A percentile compares a stretch with the other conserved stretches of the same genome.
Conservation (phyloP, 768 basidiomycete genomes). For the Amyloporia xantha region DNA sequence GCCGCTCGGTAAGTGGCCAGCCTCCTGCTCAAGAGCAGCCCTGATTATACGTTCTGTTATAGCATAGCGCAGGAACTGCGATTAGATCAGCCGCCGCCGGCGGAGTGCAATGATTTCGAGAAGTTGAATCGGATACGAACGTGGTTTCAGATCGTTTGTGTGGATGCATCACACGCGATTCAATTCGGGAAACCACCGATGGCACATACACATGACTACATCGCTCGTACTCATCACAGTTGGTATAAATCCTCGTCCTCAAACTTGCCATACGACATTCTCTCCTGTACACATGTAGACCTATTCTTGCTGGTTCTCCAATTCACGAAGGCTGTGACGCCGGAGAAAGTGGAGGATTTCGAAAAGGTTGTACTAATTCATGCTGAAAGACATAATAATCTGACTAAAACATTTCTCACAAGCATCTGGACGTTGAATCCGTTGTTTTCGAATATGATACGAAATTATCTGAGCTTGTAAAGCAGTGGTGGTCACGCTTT, state of each 20-base stretch:
- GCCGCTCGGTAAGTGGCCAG: constrained; percentile 54
- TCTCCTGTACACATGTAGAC: constrained; percentile 45
- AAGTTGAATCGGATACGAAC: constrained; percentile 60
- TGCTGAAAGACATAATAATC: background rate
- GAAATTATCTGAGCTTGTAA: constrained; percentile 21
- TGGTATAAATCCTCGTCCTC: constrained; percentile 19
- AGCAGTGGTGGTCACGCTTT: constrained; percentile 24
- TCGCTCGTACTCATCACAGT: constrained; percentile 42
- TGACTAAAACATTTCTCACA: background rate
- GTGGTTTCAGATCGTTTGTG: constrained; percentile 65
- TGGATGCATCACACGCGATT: constrained; percentile 61
- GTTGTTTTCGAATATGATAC: constrained; percentile 33
- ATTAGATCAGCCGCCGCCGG: constrained; percentile 41
- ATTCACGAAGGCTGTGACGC: constrained; percentile 30
- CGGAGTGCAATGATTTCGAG: constrained; percentile 43
- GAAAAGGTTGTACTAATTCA: background rate
- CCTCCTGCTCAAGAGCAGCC: too few species aligned
- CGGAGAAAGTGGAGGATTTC: background rate
- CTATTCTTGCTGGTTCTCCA: constrained; percentile 43
- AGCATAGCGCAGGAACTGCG: constrained; percentile 67
- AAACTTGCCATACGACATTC: constrained; percentile 23
- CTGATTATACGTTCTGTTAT: constrained; percentile 1
- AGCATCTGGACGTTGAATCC: constrained; percentile 32
- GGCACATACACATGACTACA: constrained; percentile 49
- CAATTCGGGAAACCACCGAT: constrained; percentile 67